Evolutionary conservation across 2,329 filamentous ascomycete genomes (phyloP).

Genomic region (Fusarium piperis): DNA sequence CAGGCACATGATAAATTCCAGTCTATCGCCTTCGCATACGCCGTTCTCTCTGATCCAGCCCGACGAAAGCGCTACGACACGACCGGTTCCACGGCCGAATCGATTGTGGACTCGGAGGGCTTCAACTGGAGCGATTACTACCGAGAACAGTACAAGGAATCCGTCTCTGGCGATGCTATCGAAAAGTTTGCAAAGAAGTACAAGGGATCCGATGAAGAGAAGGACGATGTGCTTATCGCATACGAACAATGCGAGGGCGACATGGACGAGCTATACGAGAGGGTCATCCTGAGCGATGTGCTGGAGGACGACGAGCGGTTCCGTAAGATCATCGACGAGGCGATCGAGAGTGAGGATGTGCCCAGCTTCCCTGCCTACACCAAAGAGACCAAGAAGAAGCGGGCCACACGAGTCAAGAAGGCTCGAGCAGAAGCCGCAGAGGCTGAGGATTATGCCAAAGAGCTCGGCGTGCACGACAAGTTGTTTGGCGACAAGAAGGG

Average conservation of each 20-base stretch:
- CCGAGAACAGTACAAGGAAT: constrained; percentile 80
- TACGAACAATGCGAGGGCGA: constrained; percentile 79
- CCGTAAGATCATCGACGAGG: constrained; percentile 80
- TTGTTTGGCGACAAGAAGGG: constrained; percentile 66
- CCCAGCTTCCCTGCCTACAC: constrained; percentile 74
- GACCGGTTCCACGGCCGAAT: constrained; percentile 89
- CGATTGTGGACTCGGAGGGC: constrained; percentile 77
- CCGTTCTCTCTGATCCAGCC: constrained; percentile 83
- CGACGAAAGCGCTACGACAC: constrained; percentile 88
- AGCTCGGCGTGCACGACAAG: constrained; percentile 78
- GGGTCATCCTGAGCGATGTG: constrained; percentile 87
- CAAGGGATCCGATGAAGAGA: constrained; percentile 87
- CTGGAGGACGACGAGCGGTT: constrained; percentile 88
- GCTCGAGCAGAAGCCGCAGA: constrained; percentile 76
- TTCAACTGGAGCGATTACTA: constrained; percentile 96
- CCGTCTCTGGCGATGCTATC: constrained; percentile 79
- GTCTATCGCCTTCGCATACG: constrained; percentile 91
- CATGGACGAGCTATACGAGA: constrained; percentile 80
- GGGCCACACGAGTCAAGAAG: constrained; percentile 65
- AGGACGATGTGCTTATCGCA: constrained; percentile 76
- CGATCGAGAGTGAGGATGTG: constrained; percentile 77
- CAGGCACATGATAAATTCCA: constrained; percentile 86
- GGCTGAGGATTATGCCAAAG: constrained; percentile 78
- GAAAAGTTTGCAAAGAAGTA: constrained; percentile 80
- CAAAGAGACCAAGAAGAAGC: constrained; percentile 75